Conservation (phyloP, 1,284 basidiomycete species). For the Vanrija sp. region DNA sequence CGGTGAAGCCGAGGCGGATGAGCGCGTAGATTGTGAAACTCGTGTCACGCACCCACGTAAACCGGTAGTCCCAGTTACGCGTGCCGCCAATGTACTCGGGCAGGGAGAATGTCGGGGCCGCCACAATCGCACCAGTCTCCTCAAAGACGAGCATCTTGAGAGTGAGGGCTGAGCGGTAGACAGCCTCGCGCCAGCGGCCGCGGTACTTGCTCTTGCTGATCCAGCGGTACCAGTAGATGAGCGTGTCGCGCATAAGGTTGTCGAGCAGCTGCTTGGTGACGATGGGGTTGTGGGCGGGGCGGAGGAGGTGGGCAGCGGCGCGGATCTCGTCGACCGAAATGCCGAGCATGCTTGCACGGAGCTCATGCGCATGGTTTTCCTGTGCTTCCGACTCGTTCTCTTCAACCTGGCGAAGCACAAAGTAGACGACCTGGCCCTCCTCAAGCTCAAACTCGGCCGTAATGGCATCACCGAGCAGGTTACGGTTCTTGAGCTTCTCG, state of each 20-base stretch:
- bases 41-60: constrained; percentile 71
- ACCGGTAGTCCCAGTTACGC: constrained; percentile 66
- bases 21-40: constrained; percentile 89
- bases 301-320: constrained; percentile 54
- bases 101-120: constrained; percentile 86
- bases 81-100: constrained; percentile 85
- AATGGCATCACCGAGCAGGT: constrained; percentile 36
- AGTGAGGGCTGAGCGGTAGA: constrained; percentile 80
- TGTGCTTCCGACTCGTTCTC: constrained; percentile 35
- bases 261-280: constrained; percentile 54
- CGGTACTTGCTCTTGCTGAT: constrained; percentile 65
- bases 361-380: background rate
- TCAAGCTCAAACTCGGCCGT: constrained; percentile 55
- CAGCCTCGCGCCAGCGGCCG: constrained; percentile 90
- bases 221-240: constrained; percentile 82
- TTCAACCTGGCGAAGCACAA: constrained; percentile 62
- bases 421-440: constrained; percentile 82
- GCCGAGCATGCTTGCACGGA: constrained; percentile 44
- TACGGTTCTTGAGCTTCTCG: constrained; percentile 34
- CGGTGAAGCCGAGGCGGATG: constrained; percentile 82
- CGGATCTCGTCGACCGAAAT: constrained; percentile 55
- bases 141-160: constrained; percentile 51
- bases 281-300: constrained; percentile 59
- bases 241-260: constrained; percentile 55
- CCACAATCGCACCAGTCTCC: constrained; percentile 69